These are phyloP conservation scores for Pythium dissotocum DNA, from an alignment of 352 stramenopile genomes.

Conservation along the genomic window DNA sequence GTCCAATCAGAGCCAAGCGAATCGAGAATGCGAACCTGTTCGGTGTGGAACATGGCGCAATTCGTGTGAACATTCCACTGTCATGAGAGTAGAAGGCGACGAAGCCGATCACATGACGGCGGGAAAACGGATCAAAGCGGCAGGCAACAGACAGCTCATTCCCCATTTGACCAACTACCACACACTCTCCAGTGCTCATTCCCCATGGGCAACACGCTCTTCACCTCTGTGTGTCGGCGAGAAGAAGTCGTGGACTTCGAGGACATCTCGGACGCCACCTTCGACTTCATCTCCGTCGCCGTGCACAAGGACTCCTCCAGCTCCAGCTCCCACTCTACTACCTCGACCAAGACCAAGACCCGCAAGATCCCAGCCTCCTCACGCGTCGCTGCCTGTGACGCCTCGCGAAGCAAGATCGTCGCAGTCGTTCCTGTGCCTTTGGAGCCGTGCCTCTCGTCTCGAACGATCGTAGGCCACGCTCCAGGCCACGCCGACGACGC, in stretches of 20 bases:
- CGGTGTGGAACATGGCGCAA: neutral
- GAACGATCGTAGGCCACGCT: conserved; percentile 18
- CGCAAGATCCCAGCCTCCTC: conserved; percentile 2
- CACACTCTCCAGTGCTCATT: neutral
- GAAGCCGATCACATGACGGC: neutral
- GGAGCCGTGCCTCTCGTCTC: conserved; percentile 21
- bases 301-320: conserved; percentile 22
- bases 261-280: conserved; percentile 37
- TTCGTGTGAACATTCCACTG: neutral
- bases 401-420: conserved; percentile 22
- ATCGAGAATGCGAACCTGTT: neutral
- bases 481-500: neutral
- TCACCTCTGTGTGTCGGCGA: conserved; percentile 30
- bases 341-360: conserved; percentile 8
- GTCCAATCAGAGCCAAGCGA: neutral
- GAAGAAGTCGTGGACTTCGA: conserved; percentile 34
- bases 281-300: conserved; percentile 39
- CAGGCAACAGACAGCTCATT: conserved; percentile 21
- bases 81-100: neutral
- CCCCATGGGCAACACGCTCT: conserved; percentile 36
- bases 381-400: neutral
- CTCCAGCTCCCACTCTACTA: conserved; percentile 6
- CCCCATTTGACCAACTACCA: conserved; percentile 21
- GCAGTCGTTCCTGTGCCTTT: conserved; percentile 31
- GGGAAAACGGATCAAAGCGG: neutral